Percentiles rank a stretch among this genome's conserved stretches.
Conservation (phyloP, 179 eudicot genomes). For the Silene vulgaris region DNA sequence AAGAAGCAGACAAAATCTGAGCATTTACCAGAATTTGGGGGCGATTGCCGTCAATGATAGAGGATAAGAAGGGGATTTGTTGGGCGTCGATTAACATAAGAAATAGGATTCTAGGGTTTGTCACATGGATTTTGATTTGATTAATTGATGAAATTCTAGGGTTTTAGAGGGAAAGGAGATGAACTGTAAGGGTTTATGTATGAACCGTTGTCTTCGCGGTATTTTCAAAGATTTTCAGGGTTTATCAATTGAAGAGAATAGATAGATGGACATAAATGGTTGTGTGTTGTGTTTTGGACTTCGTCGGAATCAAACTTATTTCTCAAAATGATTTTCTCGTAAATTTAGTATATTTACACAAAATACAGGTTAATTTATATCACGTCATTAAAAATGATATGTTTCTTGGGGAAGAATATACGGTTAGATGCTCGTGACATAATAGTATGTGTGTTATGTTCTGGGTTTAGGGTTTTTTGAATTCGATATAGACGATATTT, state of each 20-base stretch:
- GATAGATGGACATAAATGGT: too few species aligned
- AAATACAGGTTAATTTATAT: too few species aligned
- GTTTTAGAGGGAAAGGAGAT: neutral
- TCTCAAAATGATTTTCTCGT: too few species aligned
- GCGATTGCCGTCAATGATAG: neutral
- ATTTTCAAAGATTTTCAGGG: neutral
- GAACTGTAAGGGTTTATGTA: neutral
- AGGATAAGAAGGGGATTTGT: neutral
- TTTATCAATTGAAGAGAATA: neutral
- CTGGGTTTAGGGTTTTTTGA: too few species aligned
- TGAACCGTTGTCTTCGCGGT: neutral
- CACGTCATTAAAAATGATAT: too few species aligned
- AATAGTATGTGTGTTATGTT: too few species aligned
- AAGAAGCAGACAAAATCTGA: neutral
- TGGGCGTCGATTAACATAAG: neutral
- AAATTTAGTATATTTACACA: too few species aligned
- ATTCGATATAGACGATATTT: too few species aligned
- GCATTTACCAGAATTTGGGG: neutral
- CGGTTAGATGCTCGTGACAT: too few species aligned
- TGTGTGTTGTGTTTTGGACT: too few species aligned
- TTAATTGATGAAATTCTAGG: neutral
- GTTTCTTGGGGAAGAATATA: too few species aligned
- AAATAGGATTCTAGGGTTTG: neutral
- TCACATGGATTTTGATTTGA: neutral
- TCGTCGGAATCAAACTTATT: too few species aligned